Percentiles rank a stretch among this genome's conserved stretches.
These are phyloP conservation scores for Phytophthora pseudosyringae DNA, from an alignment of 352 stramenopile species.

Conservation along the genomic window DNA sequence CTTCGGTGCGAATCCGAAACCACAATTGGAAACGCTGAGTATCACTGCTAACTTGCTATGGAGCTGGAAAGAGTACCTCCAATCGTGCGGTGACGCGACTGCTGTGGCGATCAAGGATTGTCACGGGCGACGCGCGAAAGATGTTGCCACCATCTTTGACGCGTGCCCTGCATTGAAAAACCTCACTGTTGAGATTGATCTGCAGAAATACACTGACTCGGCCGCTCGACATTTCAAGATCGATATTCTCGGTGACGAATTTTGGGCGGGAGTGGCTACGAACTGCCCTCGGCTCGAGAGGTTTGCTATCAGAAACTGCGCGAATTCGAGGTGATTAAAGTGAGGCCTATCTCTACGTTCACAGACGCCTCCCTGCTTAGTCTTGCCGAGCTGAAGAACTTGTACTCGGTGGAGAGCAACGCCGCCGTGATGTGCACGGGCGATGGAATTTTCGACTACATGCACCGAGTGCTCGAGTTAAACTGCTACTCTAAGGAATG, in stretches of 20 bases:
- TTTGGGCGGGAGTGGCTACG: slow-evolving; percentile 15
- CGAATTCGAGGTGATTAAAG: slow-evolving; percentile 25
- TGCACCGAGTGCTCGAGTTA: slow-evolving; percentile 21
- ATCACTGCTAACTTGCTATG: slow-evolving; percentile 43
- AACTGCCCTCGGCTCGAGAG: slow-evolving; percentile 34
- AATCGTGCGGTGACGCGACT: slow-evolving; percentile 6
- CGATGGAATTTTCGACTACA: slow-evolving; percentile 39
- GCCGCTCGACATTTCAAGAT: slow-evolving; percentile 20
- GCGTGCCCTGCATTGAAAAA: slow-evolving; percentile 34
- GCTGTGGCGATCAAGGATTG: not conserved
- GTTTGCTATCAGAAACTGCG: slow-evolving; percentile 33
- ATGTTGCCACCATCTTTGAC: slow-evolving; percentile 19
- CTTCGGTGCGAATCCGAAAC: slow-evolving; percentile 39
- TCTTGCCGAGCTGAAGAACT: slow-evolving; percentile 32
- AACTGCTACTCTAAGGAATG: slow-evolving; percentile 9
- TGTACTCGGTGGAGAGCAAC: slow-evolving; percentile 33
- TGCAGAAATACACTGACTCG: slow-evolving; percentile 26
- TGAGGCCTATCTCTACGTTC: slow-evolving; percentile 34
- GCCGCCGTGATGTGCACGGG: slow-evolving; percentile 36
- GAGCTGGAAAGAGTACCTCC: slow-evolving; percentile 41
- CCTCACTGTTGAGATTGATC: slow-evolving; percentile 41
- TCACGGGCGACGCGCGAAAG: slow-evolving; percentile 23
- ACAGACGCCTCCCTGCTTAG: slow-evolving; percentile 30
- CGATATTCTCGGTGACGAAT: slow-evolving; percentile 35
- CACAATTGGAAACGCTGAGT: slow-evolving; percentile 22